These are phyloP conservation scores for Polytolypa hystricis DNA, from an alignment of 2,329 filamentous ascomycete species.

Conservation along the genomic window DNA sequence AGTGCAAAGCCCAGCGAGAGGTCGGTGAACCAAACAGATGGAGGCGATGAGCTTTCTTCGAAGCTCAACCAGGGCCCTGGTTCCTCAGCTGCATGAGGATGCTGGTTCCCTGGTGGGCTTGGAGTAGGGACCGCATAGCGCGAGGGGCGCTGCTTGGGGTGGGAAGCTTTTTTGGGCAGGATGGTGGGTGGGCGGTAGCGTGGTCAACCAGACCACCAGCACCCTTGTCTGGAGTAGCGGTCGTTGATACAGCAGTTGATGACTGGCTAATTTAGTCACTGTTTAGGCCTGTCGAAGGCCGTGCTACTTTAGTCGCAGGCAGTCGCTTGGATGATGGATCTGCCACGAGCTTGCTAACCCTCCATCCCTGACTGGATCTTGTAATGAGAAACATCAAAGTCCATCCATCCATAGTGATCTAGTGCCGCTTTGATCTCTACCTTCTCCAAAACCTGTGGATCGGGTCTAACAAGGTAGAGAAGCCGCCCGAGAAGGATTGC, in stretches of 20 bases:
- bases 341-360: conserved; percentile 4
- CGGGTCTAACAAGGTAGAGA: too few species aligned
- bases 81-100: not conserved
- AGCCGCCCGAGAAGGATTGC: too few species aligned
- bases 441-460: too few species aligned
- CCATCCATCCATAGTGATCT: too few species aligned
- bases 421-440: too few species aligned
- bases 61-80: not conserved
- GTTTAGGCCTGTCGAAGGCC: too few species aligned
- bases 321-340: conserved; percentile 1
- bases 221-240: too few species aligned
- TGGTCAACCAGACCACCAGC: too few species aligned
- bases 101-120: not conserved
- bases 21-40: not conserved
- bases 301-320: not conserved
- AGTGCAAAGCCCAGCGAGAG: too few species aligned
- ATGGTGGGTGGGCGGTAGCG: not conserved
- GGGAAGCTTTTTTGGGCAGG: not conserved
- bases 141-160: not conserved
- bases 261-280: too few species aligned
- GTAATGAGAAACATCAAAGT: conserved; percentile 4
- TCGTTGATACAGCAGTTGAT: too few species aligned
- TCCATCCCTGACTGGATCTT: conserved; percentile 1
- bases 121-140: not conserved
- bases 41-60: not conserved